Evolutionary conservation across 2,329 filamentous ascomycete species (phyloP).

Genomic region (Xylaria sp.): DNA sequence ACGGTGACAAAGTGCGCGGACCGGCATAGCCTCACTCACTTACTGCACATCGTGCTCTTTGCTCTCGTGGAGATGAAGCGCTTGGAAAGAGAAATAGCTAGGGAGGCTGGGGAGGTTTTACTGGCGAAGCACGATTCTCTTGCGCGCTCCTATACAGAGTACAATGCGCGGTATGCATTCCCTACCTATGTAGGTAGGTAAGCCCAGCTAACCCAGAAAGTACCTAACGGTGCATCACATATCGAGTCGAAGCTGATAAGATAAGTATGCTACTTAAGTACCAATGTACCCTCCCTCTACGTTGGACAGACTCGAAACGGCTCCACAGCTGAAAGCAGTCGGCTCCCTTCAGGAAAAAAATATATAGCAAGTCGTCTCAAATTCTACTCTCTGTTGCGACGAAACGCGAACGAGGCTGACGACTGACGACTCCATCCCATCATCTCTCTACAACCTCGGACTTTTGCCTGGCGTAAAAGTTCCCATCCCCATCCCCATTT

Average conservation of each 20-base stretch:
- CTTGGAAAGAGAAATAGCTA: too few relatives aligned
- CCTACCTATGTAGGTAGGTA: too few relatives aligned
- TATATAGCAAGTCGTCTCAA: slow-evolving; percentile 21
- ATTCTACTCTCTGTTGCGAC: slow-evolving; percentile 26
- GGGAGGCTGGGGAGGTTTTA: too few relatives aligned
- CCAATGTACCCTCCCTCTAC: too few relatives aligned
- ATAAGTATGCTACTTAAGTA: too few relatives aligned
- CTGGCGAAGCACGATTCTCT: too few relatives aligned
- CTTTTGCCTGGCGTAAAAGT: slow-evolving; percentile 46
- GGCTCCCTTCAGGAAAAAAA: not conserved
- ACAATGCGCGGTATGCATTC: too few relatives aligned
- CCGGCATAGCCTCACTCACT: not conserved
- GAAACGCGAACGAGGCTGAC: slow-evolving; percentile 31
- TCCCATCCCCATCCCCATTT: not conserved
- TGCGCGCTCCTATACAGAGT: too few relatives aligned
- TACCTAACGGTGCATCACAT: too few relatives aligned
- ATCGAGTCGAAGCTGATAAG: too few relatives aligned
- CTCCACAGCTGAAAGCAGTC: slow-evolving; percentile 26
- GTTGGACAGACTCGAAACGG: not conserved
- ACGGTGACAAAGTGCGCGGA: not conserved
- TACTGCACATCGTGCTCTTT: not conserved
- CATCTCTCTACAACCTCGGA: slow-evolving; percentile 1
- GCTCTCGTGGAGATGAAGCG: too few relatives aligned
- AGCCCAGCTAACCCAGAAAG: too few relatives aligned
- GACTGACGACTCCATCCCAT: slow-evolving; percentile 21